A percentile compares a stretch with the other conserved stretches of the same genome.
Conservation (phyloP, 495 filamentous ascomycete species). For the Amorphotheca resinae region DNA sequence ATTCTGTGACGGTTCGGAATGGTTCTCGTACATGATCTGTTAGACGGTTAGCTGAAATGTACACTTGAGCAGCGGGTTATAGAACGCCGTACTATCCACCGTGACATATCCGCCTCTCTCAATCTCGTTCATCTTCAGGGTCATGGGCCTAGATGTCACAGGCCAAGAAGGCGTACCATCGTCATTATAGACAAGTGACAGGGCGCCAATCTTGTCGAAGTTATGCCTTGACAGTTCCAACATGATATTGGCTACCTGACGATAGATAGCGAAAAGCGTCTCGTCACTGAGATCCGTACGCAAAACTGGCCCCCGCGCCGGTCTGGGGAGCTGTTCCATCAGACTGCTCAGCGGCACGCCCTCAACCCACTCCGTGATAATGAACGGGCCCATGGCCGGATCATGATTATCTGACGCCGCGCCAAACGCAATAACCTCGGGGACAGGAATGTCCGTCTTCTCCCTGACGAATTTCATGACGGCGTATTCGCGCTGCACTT, state of each 20-base stretch:
- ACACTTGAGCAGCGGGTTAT: background rate
- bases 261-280: slow-evolving; percentile 1
- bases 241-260: too few species aligned
- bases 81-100: too few species aligned
- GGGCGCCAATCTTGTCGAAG: too few species aligned
- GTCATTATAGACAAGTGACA: too few species aligned
- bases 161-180: too few species aligned
- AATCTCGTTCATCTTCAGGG: too few species aligned
- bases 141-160: too few species aligned
- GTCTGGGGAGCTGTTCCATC: slow-evolving; percentile 3
- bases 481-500: slow-evolving; percentile 6
- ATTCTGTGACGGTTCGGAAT: slow-evolving; percentile 12
- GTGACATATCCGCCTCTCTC: too few species aligned
- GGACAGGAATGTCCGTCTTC: slow-evolving; percentile 29
- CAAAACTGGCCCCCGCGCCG: background rate
- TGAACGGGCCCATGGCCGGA: slow-evolving; percentile 3
- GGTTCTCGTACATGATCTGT: slow-evolving; percentile 3
- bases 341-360: slow-evolving; percentile 4
- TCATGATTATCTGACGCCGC: slow-evolving; percentile 12
- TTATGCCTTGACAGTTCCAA: too few species aligned
- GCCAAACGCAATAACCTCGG: slow-evolving; percentile 26
- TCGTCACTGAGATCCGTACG: slow-evolving; percentile 5
- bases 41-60: background rate
- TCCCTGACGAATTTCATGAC: slow-evolving; percentile 11
- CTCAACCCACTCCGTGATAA: slow-evolving; percentile 6